Evolutionary conservation across 768 basidiomycete species (phyloP).

Genomic region (Pisolithus marmoratus): DNA sequence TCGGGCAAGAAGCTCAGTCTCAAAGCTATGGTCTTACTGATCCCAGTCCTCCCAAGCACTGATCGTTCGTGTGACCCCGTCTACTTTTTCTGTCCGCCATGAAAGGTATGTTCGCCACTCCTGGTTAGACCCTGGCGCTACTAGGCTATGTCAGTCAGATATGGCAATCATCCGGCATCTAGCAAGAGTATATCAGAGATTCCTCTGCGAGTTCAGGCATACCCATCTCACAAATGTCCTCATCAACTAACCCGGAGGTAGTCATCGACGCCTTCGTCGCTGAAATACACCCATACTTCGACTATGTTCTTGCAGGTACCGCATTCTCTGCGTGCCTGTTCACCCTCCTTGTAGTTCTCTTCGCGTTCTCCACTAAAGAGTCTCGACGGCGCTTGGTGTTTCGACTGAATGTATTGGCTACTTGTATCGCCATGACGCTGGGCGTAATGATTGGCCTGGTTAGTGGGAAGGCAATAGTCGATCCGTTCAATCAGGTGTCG

Average conservation of each 20-base stretch:
- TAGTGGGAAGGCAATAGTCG: constrained; percentile 4
- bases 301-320: constrained; percentile 23
- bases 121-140: no score
- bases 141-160: no score
- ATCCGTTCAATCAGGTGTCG: constrained; percentile 13
- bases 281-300: constrained; percentile 11
- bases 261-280: constrained; percentile 10
- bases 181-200: background rate
- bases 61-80: no score
- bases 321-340: constrained; percentile 26
- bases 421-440: constrained; percentile 18
- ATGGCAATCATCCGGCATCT: no score
- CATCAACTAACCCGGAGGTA: background rate
- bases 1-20: no score
- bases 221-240: background rate
- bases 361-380: constrained; percentile 27
- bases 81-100: no score
- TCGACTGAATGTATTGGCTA: constrained; percentile 27
- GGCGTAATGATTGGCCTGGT: constrained; percentile 17
- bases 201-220: no score
- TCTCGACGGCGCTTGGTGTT: constrained; percentile 27
- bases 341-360: constrained; percentile 28
- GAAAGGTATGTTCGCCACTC: no score
- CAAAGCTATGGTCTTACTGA: no score
- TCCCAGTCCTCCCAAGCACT: no score